Evolutionary conservation across 202 grass and related monocot species (phyloP).

Genomic region (Carex arenaria): DNA sequence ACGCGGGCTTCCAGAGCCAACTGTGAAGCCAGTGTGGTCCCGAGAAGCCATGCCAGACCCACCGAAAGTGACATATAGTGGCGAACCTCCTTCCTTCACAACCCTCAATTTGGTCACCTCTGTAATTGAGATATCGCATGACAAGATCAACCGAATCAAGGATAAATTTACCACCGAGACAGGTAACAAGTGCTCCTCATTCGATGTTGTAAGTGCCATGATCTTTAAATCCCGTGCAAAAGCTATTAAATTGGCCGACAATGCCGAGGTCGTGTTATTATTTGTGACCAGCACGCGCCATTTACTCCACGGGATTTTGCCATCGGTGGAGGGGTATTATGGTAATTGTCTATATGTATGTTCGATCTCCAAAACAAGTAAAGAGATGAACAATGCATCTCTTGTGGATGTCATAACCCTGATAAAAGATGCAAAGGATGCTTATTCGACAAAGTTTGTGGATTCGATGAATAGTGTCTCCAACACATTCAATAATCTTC

Average conservation of each 20-base stretch:
- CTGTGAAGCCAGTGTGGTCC: constrained; percentile 23
- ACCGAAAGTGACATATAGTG: constrained; percentile 23
- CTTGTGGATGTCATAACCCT: constrained; percentile 43
- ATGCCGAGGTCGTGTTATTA: constrained; percentile 18
- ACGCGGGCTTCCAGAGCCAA: constrained; percentile 7
- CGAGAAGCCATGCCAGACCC: constrained; percentile 57
- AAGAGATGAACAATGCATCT: constrained; percentile 1
- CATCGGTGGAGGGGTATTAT: constrained; percentile 55
- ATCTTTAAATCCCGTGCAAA: constrained; percentile 30
- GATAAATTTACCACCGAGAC: constrained; percentile 16
- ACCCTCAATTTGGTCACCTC: constrained; percentile 17
- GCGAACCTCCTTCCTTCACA: constrained; percentile 28
- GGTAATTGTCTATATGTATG: constrained; percentile 33
- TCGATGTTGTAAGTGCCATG: constrained; percentile 32
- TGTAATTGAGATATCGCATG: constrained; percentile 25
- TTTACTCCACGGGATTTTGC: constrained; percentile 51
- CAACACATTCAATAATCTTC: constrained; percentile 17
- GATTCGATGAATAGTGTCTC: constrained; percentile 42
- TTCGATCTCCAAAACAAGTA: constrained; percentile 5
- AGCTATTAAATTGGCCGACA: constrained; percentile 33
- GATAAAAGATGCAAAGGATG: constrained; percentile 72
- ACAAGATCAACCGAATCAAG: constrained; percentile 24
- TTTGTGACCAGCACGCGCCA: constrained; percentile 38
- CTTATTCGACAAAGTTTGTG: constrained; percentile 32
- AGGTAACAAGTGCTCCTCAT: constrained; percentile 31